Evolutionary conservation across 345 rosid genomes (phyloP).

Genomic region (Syzygium oleosum): DNA sequence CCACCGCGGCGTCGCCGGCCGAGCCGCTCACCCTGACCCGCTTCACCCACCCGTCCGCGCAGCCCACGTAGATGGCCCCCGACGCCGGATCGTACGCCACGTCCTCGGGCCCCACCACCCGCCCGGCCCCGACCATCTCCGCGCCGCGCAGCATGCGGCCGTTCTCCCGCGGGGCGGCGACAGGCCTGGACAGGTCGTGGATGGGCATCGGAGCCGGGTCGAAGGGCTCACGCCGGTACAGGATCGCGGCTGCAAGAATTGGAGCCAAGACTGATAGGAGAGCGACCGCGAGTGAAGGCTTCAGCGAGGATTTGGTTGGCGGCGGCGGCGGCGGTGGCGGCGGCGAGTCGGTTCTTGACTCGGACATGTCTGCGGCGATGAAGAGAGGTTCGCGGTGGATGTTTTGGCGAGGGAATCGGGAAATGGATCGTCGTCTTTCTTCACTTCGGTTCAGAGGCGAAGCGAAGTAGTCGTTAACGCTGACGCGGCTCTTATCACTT

Average conservation of each 20-base stretch:
- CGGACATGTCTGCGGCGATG: not conserved
- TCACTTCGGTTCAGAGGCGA: not conserved
- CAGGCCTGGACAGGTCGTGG: slow-evolving; percentile 15
- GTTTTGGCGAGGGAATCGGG: not conserved
- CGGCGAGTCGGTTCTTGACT: not conserved
- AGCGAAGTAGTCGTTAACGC: not conserved
- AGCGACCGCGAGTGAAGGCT: not conserved
- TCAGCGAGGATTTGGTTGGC: not conserved
- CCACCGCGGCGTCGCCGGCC: slow-evolving; percentile 26
- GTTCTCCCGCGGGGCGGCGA: slow-evolving; percentile 14
- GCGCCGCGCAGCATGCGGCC: slow-evolving; percentile 30
- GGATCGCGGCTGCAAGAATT: not conserved
- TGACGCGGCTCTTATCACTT: not conserved
- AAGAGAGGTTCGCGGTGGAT: not conserved
- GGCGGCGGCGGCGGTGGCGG: not conserved
- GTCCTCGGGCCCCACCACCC: slow-evolving; percentile 53
- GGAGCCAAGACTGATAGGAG: not conserved
- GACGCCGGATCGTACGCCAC: slow-evolving; percentile 32
- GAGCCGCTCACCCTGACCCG: slow-evolving; percentile 27
- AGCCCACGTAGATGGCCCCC: slow-evolving; percentile 40
- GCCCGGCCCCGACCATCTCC: slow-evolving; percentile 34
- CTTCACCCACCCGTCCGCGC: slow-evolving; percentile 81
- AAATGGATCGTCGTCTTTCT: not conserved
- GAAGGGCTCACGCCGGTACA: slow-evolving; percentile 39
- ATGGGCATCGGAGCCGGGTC: slow-evolving; percentile 42